Evolutionary conservation across 2,329 filamentous ascomycete genomes (phyloP), one percentile per base, ranked within the genome.

Genomic region (Alternaria hordeiaustralica): DNA sequence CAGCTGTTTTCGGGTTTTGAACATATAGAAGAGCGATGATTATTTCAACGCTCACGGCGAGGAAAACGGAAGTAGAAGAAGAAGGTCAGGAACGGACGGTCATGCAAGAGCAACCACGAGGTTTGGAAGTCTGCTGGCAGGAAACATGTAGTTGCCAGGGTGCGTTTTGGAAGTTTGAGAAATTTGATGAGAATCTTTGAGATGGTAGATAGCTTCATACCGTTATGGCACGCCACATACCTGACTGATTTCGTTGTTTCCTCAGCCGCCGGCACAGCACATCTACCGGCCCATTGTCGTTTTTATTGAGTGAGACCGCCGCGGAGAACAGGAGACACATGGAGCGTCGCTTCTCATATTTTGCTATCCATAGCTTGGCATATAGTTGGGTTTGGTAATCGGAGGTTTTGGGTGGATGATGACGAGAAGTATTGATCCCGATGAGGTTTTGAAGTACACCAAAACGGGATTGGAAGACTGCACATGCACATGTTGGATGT

Each of bases 11-110:
- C 4, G n/a, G 33, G 15, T 7, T n/a, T n/a, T 5, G 33, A n/a
- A n/a, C 33, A n/a, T 3, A 36, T 0, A 1, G 2, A 0, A 36
- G 15, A 36, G 8, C 0, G 2, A 36, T 36, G 7, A n/a, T 5
- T n/a, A 0, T 4, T 1, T 2, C 15, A 15, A 41, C 15, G 8
- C 33, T 18, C 8, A 18, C 8, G 8, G 15, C 4, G 8, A 41
- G 15, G 2, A 3, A 10, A 8, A 41, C 1, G 15, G 15, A 18
- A 41, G 15, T 36, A 2, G 15, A n/a, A 5, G 3, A 36, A 8
- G 4, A 13, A 6, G 30, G 13, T 10, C 15, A 41, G 15, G 33
- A 41, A 41, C 33, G 8, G 15, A 10, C 15, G 8, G 8, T 1
- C 15, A 41, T 41, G 33, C 30, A 6, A 6, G 1, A 4, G 30